Evolutionary conservation across 208 protist species (phyloP), one percentile per base, ranked within the genome.

Genomic region (Tritrichomonas musculus): DNA sequence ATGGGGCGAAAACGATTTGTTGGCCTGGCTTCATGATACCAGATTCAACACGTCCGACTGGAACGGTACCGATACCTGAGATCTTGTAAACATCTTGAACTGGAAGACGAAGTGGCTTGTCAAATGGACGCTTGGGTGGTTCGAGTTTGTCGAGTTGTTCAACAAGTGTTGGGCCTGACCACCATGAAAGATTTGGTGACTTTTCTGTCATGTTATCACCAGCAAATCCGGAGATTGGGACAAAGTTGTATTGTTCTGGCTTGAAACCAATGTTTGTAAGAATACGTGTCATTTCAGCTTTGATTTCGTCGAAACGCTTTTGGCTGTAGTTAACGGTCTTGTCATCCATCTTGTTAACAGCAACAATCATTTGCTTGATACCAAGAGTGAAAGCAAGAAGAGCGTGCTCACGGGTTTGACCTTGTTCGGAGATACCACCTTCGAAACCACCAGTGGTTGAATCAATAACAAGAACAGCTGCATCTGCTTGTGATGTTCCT

Each of bases 131-230:
- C 69, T 77, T 77, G 39, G 69, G 69, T 77, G 69, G 69, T 47
- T 39, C 2, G 22, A 77, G 69, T 77, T 17, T 92, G 47, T 92
- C 93, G n/a, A 77, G 55, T 25, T 36, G 22, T 73, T 60, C 92
- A 53, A 93, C 50, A 92, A 96, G 92, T 69, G 95, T 95, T n/a
- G 66, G 22, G 41, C 96, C 96, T 33, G 60, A 94, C 93, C 93
- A 96, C 96, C 96, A 96, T n/a, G 50, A 5, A 95, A 96, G 96
- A 80, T 96, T 96, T 60, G 66, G 53, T n/a, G 96, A 96, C 84
- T 95, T 95, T 60, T 92, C 72, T 53, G 93, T 55, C 53, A 94
- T 55, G 94, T 94, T 94, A 49, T 94, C 94, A 49, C 94, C 94
- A 25, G 5, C 55, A 44, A 75, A 94, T 41, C 94, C 94, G 65